Evolutionary conservation across 306 rosid genomes (phyloP), one percentile per base, ranked within the genome.

Genomic region (Glycine tomentella): DNA sequence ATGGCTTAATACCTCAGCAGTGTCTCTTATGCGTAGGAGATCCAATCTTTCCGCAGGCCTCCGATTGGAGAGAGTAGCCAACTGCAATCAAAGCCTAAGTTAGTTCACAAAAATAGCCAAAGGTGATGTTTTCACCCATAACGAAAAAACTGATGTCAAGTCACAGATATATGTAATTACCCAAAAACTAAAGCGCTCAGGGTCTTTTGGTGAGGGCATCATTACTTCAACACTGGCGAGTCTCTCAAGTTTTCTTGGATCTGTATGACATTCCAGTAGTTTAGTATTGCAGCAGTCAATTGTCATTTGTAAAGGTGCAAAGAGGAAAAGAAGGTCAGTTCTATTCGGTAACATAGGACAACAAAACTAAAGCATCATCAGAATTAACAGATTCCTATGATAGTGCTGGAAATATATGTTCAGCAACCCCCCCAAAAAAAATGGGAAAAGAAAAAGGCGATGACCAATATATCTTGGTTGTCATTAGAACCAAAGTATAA

Each of bases 131-230:
- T 34, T 5, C 9, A 66, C 11, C 4, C 14, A 75, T 33, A 56
- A 5, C 16, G 36, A 10, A 77, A 64, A 57, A 62, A 53, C 14
- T 9, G 65, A 63, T 74, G 46, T 16, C 42, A 69, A 44, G 61
- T 67, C 53, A 65, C 20, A 62, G 12, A 64, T 72, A 73, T 16
- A 17, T 9, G 62, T 76, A 68, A 33, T 65, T 50, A 95, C 99
- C 99, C 99, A 95, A 66, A 95, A 95, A 84, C 99, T 95, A 82
- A 95, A 93, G 81, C 88, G 88, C 86, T 95, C 98, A 7, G 98
- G 98, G 81, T 95, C 96, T 78, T 63, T 89, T 2, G 76, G 72
- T 20, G 97, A 72, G 61, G 99, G 99, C 93, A 87, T 95, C 98
- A 92, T 91, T 3, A 77, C 90, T 89, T 95, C 99, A 59, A 88